Evolutionary conservation across 2,329 filamentous ascomycete species (phyloP), one percentile per base, ranked within the genome.

Genomic region (Geoglossum cookeanum): DNA sequence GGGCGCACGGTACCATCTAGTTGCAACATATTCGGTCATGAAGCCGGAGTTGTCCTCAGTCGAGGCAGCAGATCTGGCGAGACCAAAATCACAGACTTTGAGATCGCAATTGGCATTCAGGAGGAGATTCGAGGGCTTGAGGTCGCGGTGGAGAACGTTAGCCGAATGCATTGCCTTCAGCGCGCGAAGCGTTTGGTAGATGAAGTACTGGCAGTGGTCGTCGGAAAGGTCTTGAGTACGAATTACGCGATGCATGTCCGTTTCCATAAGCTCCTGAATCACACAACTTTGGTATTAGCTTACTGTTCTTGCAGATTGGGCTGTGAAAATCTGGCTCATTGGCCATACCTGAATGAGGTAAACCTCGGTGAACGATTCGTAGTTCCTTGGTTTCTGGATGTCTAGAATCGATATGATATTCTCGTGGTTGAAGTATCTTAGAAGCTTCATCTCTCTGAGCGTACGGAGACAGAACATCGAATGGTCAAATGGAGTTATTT

Each of bases 11-110:
- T 98, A 98, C 92, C 92, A 98, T 66, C 92, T 84, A 52, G 92
- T 98, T 55, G 92, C 92, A 58, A 98, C 92, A 69, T 98, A 98
- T 94, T 98, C 92, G 15, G 92, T 98, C 92, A 98, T 98, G 80
- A 98, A 98, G 27, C 92, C 92, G n/a, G 91, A 96, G 74, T 98
- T 98, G 71, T 98, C 92, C 68, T 98, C 92, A 64, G 94, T 94
- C 8, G 91, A 96, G 7, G 92, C 92, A 11, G 92, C 92, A 8
- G 91, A 97, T 67, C 90, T 84, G 54, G 92, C 92, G 58, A 98
- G 81, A 68, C 92, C 92, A 67, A 98, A 98, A 71, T 98, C 92
- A 73, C 92, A 98, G 64, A 98, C 92, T 74, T 98, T 98, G 64
- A 98, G 78, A 73, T 98, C 92, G 72, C 92, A 98, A 73, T 98